Evolutionary conservation across 139 green algal genomes (phyloP).

Genomic region (Edaphochlamys debaryana): DNA sequence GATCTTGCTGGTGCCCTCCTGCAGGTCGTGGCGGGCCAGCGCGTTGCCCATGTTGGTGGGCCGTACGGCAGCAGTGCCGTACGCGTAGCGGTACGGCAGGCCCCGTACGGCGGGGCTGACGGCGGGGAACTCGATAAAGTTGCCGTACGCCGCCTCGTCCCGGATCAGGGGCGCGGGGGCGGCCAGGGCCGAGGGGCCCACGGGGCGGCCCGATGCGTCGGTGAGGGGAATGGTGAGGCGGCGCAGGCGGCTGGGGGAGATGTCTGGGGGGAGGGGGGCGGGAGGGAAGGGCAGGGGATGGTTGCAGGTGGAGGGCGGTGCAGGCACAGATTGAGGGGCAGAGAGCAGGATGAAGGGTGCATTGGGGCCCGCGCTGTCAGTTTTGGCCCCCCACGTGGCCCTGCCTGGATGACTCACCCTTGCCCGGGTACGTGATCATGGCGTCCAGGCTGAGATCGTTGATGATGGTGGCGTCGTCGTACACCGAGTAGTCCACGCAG

Average conservation of each 20-base stretch:
- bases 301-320: neutral
- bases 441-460: slow-evolving; percentile 56
- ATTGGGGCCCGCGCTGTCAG: no score
- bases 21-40: slow-evolving; percentile 74
- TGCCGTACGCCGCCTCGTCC: slow-evolving; percentile 34
- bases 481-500: slow-evolving; percentile 71
- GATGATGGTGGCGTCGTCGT: slow-evolving; percentile 65
- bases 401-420: slow-evolving; percentile 12
- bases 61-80: slow-evolving; percentile 59
- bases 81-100: slow-evolving; percentile 66
- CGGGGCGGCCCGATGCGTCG: slow-evolving; percentile 12
- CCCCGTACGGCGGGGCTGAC: slow-evolving; percentile 39
- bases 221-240: slow-evolving; percentile 51
- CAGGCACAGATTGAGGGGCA: neutral
- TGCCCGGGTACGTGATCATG: slow-evolving; percentile 36
- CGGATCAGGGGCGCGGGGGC: slow-evolving; percentile 30
- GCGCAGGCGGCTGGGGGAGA: slow-evolving; percentile 38
- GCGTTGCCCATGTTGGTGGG: slow-evolving; percentile 80
- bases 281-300: neutral
- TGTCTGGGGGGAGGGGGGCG: slow-evolving; percentile 6
- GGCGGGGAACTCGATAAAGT: slow-evolving; percentile 65
- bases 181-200: slow-evolving; percentile 11
- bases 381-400: no score
- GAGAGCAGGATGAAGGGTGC: no score
- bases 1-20: slow-evolving; percentile 42